phyloP scores from a whole-genome alignment of 78 protist genomes.

The Dictyostelium citrinum region DNA sequence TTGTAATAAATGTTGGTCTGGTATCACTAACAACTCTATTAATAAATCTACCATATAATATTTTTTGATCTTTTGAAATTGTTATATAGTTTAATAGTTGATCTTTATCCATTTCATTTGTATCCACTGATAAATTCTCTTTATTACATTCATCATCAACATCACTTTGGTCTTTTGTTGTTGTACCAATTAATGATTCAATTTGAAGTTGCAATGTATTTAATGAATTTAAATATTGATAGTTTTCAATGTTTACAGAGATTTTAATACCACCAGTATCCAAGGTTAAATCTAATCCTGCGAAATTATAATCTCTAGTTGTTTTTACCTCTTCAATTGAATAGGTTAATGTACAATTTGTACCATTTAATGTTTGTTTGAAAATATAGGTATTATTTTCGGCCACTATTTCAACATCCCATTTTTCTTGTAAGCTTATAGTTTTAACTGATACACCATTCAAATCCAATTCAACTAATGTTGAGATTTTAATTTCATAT shows the following conservation, averaged over 20 bases:
- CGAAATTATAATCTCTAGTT: background rate
- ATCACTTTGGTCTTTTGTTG: no score
- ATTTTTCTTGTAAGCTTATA: background rate
- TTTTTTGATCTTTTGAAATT: background rate
- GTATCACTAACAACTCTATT: background rate
- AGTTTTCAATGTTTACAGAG: background rate
- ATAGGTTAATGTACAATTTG: background rate
- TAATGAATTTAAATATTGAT: background rate
- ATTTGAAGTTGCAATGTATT: background rate
- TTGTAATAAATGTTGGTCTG: background rate
- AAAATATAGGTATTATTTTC: background rate
- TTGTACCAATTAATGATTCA: background rate
- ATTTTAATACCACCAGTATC: background rate
- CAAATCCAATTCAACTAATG: background rate
- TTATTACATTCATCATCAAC: background rate
- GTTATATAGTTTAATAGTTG: conserved; percentile 2
- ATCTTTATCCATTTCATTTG: background rate
- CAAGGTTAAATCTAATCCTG: background rate
- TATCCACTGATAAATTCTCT: background rate
- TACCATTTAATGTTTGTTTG: background rate
- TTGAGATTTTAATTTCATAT: background rate
- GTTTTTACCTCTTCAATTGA: background rate
- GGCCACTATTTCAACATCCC: background rate
- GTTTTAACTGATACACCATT: background rate
- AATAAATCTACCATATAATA: conserved; percentile 7